Evolutionary conservation across 1,139 yeast species (phyloP), one percentile per base, ranked within the genome.

Genomic region (Suhomyces bolitotheri): DNA sequence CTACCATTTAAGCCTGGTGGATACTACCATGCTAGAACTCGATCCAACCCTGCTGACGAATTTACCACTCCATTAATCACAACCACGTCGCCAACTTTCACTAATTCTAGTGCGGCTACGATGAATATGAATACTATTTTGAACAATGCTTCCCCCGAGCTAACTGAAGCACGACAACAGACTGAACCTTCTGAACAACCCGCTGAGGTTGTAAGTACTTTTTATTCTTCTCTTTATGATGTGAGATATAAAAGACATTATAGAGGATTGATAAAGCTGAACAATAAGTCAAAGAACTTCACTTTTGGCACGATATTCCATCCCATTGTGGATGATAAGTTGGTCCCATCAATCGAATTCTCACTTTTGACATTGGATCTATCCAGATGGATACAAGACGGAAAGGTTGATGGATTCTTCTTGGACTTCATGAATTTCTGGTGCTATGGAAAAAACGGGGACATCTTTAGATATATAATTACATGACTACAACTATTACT

Each of bases 381-480:
- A 29, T 57, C 70, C 1, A 43, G 46, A 23, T 58, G 43, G 34
- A 37, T 48, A 12, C 40, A 39, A 11, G 49, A 38, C 26, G 79
- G 80, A 2, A 64, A 76, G 39, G 54, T 76, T 24, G 65, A 68
- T 33, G 72, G 74, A 3, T 53, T 74, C 22, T 59, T 61, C 40
- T 53, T 73, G 26, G 73, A 66, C 30, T 49, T 58, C 2, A 41
- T 44, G 14, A 60, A 57, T 35, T 63, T 77, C 31, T 77, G 81
- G 82, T 67, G 75, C 16, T 73, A 71, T 53, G 68, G 73, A 2
- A 65, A 69, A 32, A 71, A 68, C 28, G 83, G 83, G 2, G 83
- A 78, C 53, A 53, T 76, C 9, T 64, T 76, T 31, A 64, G 53
- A 32, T 40, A 36, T 15, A 14, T 36, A 12, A 36, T 36, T 27